Base-by-base conservation (phyloP, 2,329 filamentous ascomycete species). In the Claviceps humidiphila region DNA sequence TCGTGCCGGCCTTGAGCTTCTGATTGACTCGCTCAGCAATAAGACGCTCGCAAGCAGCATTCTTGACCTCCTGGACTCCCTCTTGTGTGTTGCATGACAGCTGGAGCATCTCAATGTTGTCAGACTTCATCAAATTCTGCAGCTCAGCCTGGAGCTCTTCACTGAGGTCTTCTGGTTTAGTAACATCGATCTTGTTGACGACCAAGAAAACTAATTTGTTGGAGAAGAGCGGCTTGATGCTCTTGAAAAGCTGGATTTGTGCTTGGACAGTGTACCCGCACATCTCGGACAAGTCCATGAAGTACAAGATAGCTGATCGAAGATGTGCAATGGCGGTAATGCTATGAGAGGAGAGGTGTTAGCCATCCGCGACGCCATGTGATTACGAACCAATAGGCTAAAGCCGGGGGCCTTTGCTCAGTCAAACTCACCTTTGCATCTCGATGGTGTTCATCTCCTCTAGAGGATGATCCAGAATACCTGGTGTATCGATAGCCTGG, bases 361-460 rank as follows among this genome's bases (percentile, higher is more conserved):
- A 51, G 20, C 20, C 20, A 38, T 39, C 41, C 7, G 6, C 41
- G 11, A 17, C 4, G 14, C n/a, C 14, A 30, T 5, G 7, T 2
- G 7, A 47, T 22, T 8, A 7, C 7, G 22, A 17, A 14, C 5
- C 20, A 40, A 26, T 9, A 14, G 14, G 17, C 47, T 34, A 34
- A 40, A 48, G 37, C 37, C 16, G 5, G 8, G 2, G 4, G 22
- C 24, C 11, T 26, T 34, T 17, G 17, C 11, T n/a, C 11, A 24
- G 13, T n/a, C 38, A 37, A 16, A 37, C 55, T 51, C 52, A 63
- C 59, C 60, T 70, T 75, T 97, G 93, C 89, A 97, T 97, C 72
- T 98, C 93, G 65, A 98, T 98, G 3, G 93, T 97, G 73, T 96
- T 95, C 93, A 97, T 98, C 74, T 97, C 93, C 71, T 97, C 93